Conservation (phyloP, 2,329 filamentous ascomycete species). For the Penicillium sp. region DNA sequence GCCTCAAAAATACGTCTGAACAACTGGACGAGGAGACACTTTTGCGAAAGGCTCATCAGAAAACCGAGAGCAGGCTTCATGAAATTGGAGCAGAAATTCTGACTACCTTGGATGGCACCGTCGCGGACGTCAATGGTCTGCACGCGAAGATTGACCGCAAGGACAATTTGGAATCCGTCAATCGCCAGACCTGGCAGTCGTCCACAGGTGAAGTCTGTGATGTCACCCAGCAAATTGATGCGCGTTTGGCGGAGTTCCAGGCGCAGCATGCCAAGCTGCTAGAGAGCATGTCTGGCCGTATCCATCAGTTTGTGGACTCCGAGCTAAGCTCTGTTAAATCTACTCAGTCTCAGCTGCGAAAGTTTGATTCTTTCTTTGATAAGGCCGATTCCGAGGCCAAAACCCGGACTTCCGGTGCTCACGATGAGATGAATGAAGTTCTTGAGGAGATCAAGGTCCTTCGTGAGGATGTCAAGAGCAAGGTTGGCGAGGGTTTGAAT, state of each 20-base stretch:
- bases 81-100: slow-evolving; percentile 70
- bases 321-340: slow-evolving; percentile 67
- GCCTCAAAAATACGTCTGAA: slow-evolving; percentile 70
- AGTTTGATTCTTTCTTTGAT: slow-evolving; percentile 63
- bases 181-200: slow-evolving; percentile 71
- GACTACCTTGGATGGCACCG: slow-evolving; percentile 69
- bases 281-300: slow-evolving; percentile 60
- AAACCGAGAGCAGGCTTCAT: slow-evolving; percentile 73
- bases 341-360: slow-evolving; percentile 65
- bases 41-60: slow-evolving; percentile 75
- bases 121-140: slow-evolving; percentile 72
- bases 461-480: slow-evolving; percentile 78
- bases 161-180: slow-evolving; percentile 73
- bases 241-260: slow-evolving; percentile 67
- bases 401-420: slow-evolving; percentile 48
- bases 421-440: slow-evolving; percentile 82
- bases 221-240: slow-evolving; percentile 71
- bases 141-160: slow-evolving; percentile 82
- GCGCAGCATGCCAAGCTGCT: slow-evolving; percentile 68
- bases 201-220: slow-evolving; percentile 71
- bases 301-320: slow-evolving; percentile 69
- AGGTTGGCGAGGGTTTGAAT: slow-evolving; percentile 77
- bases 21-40: slow-evolving; percentile 72
- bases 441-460: slow-evolving; percentile 89
- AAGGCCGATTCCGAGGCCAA: slow-evolving; percentile 64